A percentile compares a stretch with the other conserved stretches of the same genome.
These are phyloP conservation scores for Millerozyma miso DNA, from an alignment of 805 yeast species.

Conservation along the genomic window DNA sequence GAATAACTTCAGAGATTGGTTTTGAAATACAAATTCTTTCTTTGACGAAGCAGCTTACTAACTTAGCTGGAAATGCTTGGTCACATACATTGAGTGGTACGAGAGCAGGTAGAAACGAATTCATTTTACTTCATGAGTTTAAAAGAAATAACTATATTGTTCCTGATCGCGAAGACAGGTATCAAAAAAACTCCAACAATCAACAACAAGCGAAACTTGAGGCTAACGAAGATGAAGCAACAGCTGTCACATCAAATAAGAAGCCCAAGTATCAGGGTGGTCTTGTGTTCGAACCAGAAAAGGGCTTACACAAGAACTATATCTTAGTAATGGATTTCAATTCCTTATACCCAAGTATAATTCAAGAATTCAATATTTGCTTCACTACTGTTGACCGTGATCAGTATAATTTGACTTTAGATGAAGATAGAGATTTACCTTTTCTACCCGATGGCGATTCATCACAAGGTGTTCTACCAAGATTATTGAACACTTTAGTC, in stretches of 20 bases:
- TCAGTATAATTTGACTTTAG: slow-evolving; percentile 33
- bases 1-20: slow-evolving; percentile 72
- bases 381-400: slow-evolving; percentile 88
- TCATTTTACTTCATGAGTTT: slow-evolving; percentile 87
- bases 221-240: slow-evolving; percentile 41
- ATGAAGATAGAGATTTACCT: slow-evolving; percentile 63
- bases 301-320: slow-evolving; percentile 86
- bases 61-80: slow-evolving; percentile 97
- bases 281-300: slow-evolving; percentile 93
- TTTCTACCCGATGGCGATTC: slow-evolving; percentile 56
- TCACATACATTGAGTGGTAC: slow-evolving; percentile 91
- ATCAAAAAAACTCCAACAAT: slow-evolving; percentile 31
- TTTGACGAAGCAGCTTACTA: slow-evolving; percentile 84
- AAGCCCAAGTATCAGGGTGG: slow-evolving; percentile 88
- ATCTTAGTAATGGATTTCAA: slow-evolving; percentile 97
- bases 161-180: slow-evolving; percentile 71
- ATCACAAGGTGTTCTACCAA: slow-evolving; percentile 80
- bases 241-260: slow-evolving; percentile 48
- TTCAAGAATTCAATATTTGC: slow-evolving; percentile 95
- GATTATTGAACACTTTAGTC: slow-evolving; percentile 76
- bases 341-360: slow-evolving; percentile 93
- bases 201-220: slow-evolving; percentile 31
- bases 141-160: slow-evolving; percentile 72
- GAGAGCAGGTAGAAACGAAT: slow-evolving; percentile 94
- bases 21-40: slow-evolving; percentile 82